Percentiles rank a stretch among this genome's conserved stretches.
These are phyloP conservation scores for Aspergillus sp. DNA, from an alignment of 2,329 filamentous ascomycete species.

Conservation along the genomic window DNA sequence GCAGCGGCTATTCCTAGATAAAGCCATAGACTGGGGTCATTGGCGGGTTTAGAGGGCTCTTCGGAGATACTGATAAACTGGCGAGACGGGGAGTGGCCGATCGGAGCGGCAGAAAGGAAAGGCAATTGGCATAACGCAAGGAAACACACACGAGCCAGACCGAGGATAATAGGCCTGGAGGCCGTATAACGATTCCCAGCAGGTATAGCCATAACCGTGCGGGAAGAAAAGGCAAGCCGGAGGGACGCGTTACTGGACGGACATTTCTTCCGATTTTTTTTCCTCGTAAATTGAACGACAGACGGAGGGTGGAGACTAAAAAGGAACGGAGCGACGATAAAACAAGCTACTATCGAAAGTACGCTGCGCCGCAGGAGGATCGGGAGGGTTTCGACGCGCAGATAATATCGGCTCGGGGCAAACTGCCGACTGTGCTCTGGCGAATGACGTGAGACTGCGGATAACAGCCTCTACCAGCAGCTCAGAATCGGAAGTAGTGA, in stretches of 20 bases:
- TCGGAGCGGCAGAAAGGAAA: constrained; percentile 32
- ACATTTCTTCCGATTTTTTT: not conserved
- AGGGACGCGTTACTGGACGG: not conserved
- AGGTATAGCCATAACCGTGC: constrained; percentile 21
- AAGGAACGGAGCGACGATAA: too few relatives aligned
- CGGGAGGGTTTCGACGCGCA: too few relatives aligned
- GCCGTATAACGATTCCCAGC: constrained; percentile 26
- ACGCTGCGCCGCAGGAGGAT: too few relatives aligned
- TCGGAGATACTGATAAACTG: constrained; percentile 11
- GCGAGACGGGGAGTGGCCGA: constrained; percentile 12
- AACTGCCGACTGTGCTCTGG: too few relatives aligned
- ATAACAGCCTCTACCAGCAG: too few relatives aligned
- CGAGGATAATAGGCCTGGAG: constrained; percentile 33
- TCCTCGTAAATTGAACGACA: too few relatives aligned
- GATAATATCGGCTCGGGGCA: too few relatives aligned
- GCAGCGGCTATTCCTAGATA: constrained; percentile 71
- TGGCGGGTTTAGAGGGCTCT: constrained; percentile 45
- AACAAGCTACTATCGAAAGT: too few relatives aligned
- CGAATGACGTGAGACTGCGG: too few relatives aligned
- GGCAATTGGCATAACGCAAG: constrained; percentile 33
- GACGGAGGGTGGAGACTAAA: too few relatives aligned
- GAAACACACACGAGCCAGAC: constrained; percentile 36
- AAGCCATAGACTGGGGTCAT: constrained; percentile 66
- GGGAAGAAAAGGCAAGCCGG: constrained; percentile 1
- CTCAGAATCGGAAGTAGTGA: too few relatives aligned